Base-by-base conservation (phyloP, 768 basidiomycete genomes). In the Tricholoma matsutake region DNA sequence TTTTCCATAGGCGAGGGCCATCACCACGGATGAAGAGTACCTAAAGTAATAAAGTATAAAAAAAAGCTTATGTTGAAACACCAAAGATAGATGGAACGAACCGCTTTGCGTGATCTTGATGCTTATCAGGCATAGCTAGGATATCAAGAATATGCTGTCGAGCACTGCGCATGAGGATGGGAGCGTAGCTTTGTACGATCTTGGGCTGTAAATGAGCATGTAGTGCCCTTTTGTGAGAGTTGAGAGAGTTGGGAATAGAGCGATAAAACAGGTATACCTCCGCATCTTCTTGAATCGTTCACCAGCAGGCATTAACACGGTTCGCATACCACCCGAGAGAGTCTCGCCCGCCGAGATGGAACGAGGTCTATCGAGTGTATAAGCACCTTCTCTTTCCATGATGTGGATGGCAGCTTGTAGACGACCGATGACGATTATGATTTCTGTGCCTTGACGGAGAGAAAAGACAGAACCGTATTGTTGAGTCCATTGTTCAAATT, bases 311-410 rank as follows among this genome's bases (percentile, higher is more conserved):
- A 82, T 83, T 7, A 86, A 74, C 54, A 87, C 67, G 61, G 83
- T 76, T 0, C 86, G 73, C 76, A 87, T 81, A 0, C 85, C 86
- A 2, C 84, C 82, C 0, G 82, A 83, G 3, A 87, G 65, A 0
- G 83, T 81, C 61, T 86, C 85, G 5, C 86, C 86, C 0, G 81
- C 86, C 1, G 86, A 79, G 47, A 88, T 83, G 11, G 75, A 76
- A 3, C 73, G 70, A 20, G 86, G 86, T 54, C 86, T 74, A 64
- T 86, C 86, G 0, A 79, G 81, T n/a, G 83, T 70, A 4, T 75
- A 63, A 4, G 81, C 79, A n/a, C 86, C 86, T 63, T 87, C 83
- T 56, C 83, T 83, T 66, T 88, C 86, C 85, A 88, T 83, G 59
- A 88, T 81, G 20, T 87, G 85, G 0, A 86, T 78, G 0, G 86